Percentiles rank a stretch among this genome's conserved stretches.
These are phyloP conservation scores for Ilex asprella DNA, from an alignment of 257 asterid genomes.

Conservation along the genomic window DNA sequence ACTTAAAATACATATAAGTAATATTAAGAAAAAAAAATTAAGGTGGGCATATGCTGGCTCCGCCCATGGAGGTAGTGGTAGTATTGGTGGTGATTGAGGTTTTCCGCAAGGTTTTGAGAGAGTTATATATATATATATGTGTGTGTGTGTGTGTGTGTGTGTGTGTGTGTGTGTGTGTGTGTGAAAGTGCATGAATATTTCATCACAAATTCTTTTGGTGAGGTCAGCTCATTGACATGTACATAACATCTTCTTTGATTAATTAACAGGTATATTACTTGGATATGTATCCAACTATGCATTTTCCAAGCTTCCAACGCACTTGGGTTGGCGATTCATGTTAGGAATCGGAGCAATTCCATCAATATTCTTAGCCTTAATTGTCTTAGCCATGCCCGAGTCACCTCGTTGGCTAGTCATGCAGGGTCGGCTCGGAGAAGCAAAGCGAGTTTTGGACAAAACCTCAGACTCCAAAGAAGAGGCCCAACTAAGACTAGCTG, in stretches of 20 bases:
- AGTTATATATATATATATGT: too few relatives aligned
- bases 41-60: too few relatives aligned
- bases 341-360: conserved; percentile 73
- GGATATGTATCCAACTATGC: conserved; percentile 67
- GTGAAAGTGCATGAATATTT: too few relatives aligned
- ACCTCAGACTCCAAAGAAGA: conserved; percentile 67
- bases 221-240: too few relatives aligned
- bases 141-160: too few relatives aligned
- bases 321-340: conserved; percentile 81
- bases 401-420: conserved; percentile 90
- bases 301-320: conserved; percentile 52
- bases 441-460: conserved; percentile 52
- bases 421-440: conserved; percentile 86
- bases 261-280: conserved; percentile 48
- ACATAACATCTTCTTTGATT: not conserved
- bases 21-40: too few relatives aligned
- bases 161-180: too few relatives aligned
- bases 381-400: conserved; percentile 74
- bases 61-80: too few relatives aligned
- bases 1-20: too few relatives aligned
- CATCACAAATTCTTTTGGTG: too few relatives aligned
- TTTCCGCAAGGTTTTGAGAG: too few relatives aligned
- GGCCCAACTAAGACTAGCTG: conserved; percentile 43
- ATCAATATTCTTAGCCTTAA: conserved; percentile 52
- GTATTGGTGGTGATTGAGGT: too few relatives aligned